A percentile compares a stretch with the other conserved stretches of the same genome.
Conservation (phyloP, 805 yeast species). For the Ogataea haglerorum region DNA sequence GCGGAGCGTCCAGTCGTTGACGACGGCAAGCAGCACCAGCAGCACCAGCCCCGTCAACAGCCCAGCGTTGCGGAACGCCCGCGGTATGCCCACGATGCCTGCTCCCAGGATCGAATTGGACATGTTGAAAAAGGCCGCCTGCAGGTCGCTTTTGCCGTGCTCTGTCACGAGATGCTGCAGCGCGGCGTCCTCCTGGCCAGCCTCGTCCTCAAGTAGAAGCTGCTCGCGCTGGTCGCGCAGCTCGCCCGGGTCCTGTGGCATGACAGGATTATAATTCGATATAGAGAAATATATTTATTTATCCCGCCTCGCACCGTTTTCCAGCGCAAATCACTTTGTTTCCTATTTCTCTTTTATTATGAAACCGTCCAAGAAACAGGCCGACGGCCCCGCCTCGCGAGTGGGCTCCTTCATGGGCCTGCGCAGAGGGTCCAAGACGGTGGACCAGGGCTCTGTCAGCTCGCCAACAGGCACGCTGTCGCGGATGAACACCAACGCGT, state of each 20-base stretch:
- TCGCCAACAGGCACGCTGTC: slow-evolving; percentile 15
- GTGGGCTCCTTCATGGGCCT: slow-evolving; percentile 26
- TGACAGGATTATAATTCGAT: not conserved
- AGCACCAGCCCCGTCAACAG: slow-evolving; percentile 66
- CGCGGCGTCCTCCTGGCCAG: slow-evolving; percentile 1
- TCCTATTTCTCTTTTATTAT: slow-evolving; percentile 5
- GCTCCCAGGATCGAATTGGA: slow-evolving; percentile 95
- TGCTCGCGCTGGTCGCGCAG: slow-evolving; percentile 1
- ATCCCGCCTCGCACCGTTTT: slow-evolving; percentile 8
- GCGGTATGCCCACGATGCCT: slow-evolving; percentile 92
- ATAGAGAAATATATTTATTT: not conserved
- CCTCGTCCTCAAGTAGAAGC: slow-evolving; percentile 2
- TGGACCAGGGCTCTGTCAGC: slow-evolving; percentile 12
- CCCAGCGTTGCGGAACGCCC: slow-evolving; percentile 80
- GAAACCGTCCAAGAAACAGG: slow-evolving; percentile 17
- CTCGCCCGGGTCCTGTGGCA: not conserved
- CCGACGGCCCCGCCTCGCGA: slow-evolving; percentile 16
- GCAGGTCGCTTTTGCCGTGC: slow-evolving; percentile 51
- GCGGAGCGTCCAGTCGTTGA: slow-evolving; percentile 85
- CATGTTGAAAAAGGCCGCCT: slow-evolving; percentile 95
- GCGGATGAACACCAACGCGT: slow-evolving; percentile 18
- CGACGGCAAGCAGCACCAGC: slow-evolving; percentile 54
- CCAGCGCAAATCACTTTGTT: slow-evolving; percentile 12
- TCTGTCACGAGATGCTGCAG: slow-evolving; percentile 15
- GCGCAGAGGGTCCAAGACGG: slow-evolving; percentile 16